These are phyloP conservation scores for Dactylellina drechsleri DNA, from an alignment of 2,329 filamentous ascomycete genomes.

Conservation along the genomic window DNA sequence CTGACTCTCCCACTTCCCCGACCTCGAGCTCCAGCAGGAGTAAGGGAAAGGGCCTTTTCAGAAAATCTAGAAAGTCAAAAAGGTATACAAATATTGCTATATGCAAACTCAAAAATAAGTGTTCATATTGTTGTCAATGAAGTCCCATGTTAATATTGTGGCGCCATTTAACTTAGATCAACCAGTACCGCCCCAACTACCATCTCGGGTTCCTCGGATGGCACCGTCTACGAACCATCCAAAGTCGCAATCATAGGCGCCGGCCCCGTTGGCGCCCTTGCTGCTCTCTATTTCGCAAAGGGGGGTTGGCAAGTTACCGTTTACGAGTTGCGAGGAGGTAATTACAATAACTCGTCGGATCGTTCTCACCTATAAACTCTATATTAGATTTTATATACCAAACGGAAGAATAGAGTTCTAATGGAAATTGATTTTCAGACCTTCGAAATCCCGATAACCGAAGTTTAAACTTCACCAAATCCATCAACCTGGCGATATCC, in stretches of 20 bases:
- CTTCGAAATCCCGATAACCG: slow-evolving; percentile 82
- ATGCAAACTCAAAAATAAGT: no score
- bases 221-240: slow-evolving; percentile 60
- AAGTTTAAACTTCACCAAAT: slow-evolving; percentile 94
- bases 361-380: no score
- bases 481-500: slow-evolving; percentile 96
- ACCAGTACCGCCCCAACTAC: slow-evolving; percentile 39
- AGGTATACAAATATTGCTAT: slow-evolving; percentile 28
- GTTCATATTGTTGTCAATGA: neutral
- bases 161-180: slow-evolving; percentile 6
- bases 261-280: slow-evolving; percentile 90
- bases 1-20: slow-evolving; percentile 16
- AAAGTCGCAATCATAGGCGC: slow-evolving; percentile 89
- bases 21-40: slow-evolving; percentile 13
- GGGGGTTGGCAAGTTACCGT: slow-evolving; percentile 90
- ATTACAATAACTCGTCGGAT: slow-evolving; percentile 25
- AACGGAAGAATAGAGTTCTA: neutral
- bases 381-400: neutral
- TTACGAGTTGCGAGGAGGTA: slow-evolving; percentile 92
- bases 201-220: slow-evolving; percentile 38
- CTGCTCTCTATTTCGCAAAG: slow-evolving; percentile 89
- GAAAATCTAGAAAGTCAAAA: slow-evolving; percentile 27
- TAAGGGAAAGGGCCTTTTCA: slow-evolving; percentile 33
- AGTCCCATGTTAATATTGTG: neutral
- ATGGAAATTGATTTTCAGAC: slow-evolving; percentile 68